Evolutionary conservation across 1,139 yeast genomes (phyloP).

Genomic region (Hyphopichia wangnamkhiaoensis): DNA sequence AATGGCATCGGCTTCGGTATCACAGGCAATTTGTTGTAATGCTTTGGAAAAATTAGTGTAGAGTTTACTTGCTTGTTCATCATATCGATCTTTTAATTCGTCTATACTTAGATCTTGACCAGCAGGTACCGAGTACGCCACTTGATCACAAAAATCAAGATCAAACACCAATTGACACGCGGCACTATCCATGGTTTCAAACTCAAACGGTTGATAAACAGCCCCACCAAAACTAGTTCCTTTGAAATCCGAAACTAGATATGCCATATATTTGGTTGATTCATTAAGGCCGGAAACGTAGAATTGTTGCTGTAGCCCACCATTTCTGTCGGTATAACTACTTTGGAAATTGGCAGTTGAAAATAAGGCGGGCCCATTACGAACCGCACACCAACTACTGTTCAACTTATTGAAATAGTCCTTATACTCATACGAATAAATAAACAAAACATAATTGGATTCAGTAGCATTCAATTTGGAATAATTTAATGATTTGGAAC

Average conservation of each 20-base stretch:
- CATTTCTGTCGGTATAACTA: conserved; percentile 50
- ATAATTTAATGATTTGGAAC: conserved; percentile 13
- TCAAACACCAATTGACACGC: conserved; percentile 77
- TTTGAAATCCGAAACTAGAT: conserved; percentile 54
- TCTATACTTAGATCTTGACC: conserved; percentile 17
- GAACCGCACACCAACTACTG: conserved; percentile 74
- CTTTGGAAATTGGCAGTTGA: conserved; percentile 25
- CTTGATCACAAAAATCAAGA: conserved; percentile 73
- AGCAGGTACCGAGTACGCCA: conserved; percentile 86
- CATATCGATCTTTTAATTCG: conserved; percentile 50
- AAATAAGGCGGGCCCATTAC: conserved; percentile 44
- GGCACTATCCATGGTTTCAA: conserved; percentile 56
- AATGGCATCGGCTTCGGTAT: conserved; percentile 64
- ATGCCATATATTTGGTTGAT: conserved; percentile 67
- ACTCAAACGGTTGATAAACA: conserved; percentile 58
- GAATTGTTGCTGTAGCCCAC: conserved; percentile 58
- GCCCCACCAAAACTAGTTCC: conserved; percentile 61
- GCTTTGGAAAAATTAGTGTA: conserved; percentile 75
- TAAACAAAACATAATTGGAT: conserved; percentile 44
- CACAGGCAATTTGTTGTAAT: conserved; percentile 75
- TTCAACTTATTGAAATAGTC: conserved; percentile 45
- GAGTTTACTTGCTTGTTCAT: conserved; percentile 54
- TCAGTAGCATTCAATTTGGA: conserved; percentile 27
- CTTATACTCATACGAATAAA: conserved; percentile 45
- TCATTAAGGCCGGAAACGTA: conserved; percentile 60